These are phyloP conservation scores for Tolypocladium sp. DNA, from an alignment of 2,329 filamentous ascomycete genomes.

Conservation along the genomic window DNA sequence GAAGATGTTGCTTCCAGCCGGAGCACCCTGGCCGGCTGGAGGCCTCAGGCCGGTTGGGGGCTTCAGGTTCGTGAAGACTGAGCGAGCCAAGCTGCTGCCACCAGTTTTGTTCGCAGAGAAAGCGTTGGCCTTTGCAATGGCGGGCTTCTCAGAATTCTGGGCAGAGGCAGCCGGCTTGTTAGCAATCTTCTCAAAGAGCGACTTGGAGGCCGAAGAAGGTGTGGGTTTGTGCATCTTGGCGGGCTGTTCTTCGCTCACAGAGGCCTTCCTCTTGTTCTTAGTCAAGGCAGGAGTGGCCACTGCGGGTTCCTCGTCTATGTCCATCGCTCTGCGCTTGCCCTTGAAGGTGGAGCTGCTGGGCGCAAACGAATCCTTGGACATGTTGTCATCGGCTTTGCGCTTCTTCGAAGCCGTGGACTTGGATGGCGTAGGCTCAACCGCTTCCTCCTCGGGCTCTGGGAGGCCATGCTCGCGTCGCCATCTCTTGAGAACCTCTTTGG, in stretches of 20 bases:
- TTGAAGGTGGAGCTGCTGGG: slow-evolving; percentile 25
- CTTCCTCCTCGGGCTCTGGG: slow-evolving; percentile 38
- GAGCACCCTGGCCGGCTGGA: slow-evolving; percentile 9
- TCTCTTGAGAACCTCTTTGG: slow-evolving; percentile 46
- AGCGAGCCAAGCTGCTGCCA: slow-evolving; percentile 29
- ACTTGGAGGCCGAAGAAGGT: slow-evolving; percentile 41
- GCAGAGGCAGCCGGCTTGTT: slow-evolving; percentile 31
- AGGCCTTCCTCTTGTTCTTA: slow-evolving; percentile 46
- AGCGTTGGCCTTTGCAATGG: slow-evolving; percentile 20
- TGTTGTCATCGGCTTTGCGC: slow-evolving; percentile 48
- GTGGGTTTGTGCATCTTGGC: slow-evolving; percentile 41
- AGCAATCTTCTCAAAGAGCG: slow-evolving; percentile 48
- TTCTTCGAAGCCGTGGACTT: slow-evolving; percentile 31
- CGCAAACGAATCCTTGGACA: slow-evolving; percentile 27
- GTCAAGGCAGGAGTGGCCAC: slow-evolving; percentile 16
- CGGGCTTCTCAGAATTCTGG: slow-evolving; percentile 15
- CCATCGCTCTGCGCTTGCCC: slow-evolving; percentile 41
- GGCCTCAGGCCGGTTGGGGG: slow-evolving; percentile 23
- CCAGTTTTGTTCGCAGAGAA: slow-evolving; percentile 25
- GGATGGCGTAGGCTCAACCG: slow-evolving; percentile 18
- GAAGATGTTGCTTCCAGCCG: slow-evolving; percentile 43
- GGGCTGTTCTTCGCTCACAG: slow-evolving; percentile 35
- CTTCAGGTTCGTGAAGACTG: slow-evolving; percentile 33
- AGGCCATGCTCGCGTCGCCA: slow-evolving; percentile 50
- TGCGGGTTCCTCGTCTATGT: slow-evolving; percentile 23